A percentile compares a stretch with the other conserved stretches of the same genome.
Evolutionary conservation across 129 eudicot species (phyloP).

Genomic region (Kitagawia praeruptora): DNA sequence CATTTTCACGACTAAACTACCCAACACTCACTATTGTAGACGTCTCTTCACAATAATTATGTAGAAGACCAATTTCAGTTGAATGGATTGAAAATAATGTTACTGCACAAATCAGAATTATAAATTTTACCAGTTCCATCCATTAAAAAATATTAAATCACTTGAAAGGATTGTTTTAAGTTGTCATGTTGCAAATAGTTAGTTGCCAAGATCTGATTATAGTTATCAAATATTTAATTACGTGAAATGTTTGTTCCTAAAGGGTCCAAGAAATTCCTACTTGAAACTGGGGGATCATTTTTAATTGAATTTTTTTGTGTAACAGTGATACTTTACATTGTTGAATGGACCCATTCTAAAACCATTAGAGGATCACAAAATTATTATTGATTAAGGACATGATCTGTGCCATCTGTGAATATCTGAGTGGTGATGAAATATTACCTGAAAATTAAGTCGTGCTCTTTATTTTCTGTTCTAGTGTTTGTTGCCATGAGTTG

Average conservation of each 20-base stretch:
- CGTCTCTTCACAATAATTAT: neutral
- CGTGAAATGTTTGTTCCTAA: too few species aligned
- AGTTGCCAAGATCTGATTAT: neutral
- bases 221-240: neutral
- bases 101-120: neutral
- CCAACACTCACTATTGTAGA: neutral
- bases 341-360: neutral
- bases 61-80: neutral
- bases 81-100: neutral
- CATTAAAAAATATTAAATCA: neutral
- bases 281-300: neutral
- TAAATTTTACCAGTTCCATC: neutral
- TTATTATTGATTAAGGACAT: neutral
- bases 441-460: neutral
- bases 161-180: neutral
- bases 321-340: neutral
- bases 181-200: neutral
- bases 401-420: neutral
- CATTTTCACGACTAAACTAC: neutral
- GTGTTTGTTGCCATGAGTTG: neutral
- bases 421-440: neutral
- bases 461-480: neutral
- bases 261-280: neutral
- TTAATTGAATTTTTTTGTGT: neutral
- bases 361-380: neutral